Conservation (phyloP, 306 rosid species). For the Oxytropis ochrocephala region DNA sequence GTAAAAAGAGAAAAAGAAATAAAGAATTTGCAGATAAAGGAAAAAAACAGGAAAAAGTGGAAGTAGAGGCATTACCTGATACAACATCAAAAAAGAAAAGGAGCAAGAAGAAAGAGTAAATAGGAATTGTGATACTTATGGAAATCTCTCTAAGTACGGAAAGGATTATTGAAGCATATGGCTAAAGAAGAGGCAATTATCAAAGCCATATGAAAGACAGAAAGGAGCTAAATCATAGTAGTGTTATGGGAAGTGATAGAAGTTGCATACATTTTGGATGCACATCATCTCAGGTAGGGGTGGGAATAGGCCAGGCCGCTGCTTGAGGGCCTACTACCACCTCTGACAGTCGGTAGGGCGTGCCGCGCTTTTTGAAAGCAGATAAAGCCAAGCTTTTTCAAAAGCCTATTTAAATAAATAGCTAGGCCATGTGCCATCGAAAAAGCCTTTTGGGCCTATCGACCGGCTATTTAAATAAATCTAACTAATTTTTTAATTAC, state of each 20-base stretch:
- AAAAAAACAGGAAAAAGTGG: background rate
- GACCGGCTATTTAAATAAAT: too few relatives aligned
- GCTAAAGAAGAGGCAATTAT: background rate
- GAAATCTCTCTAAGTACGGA: background rate
- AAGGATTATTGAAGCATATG: background rate
- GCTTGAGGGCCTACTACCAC: too few relatives aligned
- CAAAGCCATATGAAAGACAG: background rate
- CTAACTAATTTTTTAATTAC: too few relatives aligned
- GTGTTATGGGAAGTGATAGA: background rate
- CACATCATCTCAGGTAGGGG: background rate
- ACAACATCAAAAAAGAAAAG: constrained; percentile 23
- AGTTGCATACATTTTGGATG: background rate
- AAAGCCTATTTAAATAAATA: too few relatives aligned
- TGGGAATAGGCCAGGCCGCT: too few relatives aligned
- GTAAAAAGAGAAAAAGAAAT: constrained; percentile 44
- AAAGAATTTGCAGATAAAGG: constrained; percentile 19
- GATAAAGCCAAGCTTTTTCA: too few relatives aligned
- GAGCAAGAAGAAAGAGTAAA: constrained; percentile 24
- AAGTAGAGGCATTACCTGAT: background rate
- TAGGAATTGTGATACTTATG: background rate
- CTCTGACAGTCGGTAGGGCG: too few relatives aligned
- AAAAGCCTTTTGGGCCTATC: too few relatives aligned
- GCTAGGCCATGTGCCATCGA: too few relatives aligned
- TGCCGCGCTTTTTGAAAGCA: too few relatives aligned
- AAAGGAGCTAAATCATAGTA: background rate